A percentile compares a stretch with the other conserved stretches of the same genome.
Conservation (phyloP, 495 filamentous ascomycete species). For the Xylaria grammica region DNA sequence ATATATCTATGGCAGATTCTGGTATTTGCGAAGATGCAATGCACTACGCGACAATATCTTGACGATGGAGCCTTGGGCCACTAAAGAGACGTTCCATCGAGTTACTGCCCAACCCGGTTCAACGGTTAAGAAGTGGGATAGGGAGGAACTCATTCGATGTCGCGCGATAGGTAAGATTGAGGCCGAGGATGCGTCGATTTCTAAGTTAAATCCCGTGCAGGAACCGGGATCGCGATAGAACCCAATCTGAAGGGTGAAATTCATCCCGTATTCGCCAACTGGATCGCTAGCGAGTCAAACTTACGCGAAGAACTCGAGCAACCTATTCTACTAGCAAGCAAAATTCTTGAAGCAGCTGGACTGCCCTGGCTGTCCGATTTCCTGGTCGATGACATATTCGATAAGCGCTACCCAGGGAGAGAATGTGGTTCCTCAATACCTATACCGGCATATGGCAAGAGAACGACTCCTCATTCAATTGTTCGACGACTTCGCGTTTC, state of each 20-base stretch:
- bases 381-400: constrained; percentile 42
- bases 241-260: constrained; percentile 34
- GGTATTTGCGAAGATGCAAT: background rate
- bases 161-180: constrained; percentile 39
- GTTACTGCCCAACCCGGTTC: constrained; percentile 30
- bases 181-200: background rate
- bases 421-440: background rate
- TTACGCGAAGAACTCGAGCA: constrained; percentile 36
- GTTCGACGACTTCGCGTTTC: constrained; percentile 32
- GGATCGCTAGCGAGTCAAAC: constrained; percentile 28
- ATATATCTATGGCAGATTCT: background rate
- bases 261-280: constrained; percentile 41
- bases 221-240: constrained; percentile 21
- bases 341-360: constrained; percentile 38
- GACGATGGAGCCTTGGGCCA: constrained; percentile 19
- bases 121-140: constrained; percentile 38
- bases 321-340: constrained; percentile 40
- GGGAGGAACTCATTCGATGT: constrained; percentile 35
- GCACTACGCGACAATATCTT: background rate
- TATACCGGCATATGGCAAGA: constrained; percentile 7
- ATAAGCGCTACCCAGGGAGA: constrained; percentile 37
- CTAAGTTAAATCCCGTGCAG: background rate
- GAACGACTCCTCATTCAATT: constrained; percentile 29
- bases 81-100: constrained; percentile 13
- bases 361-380: constrained; percentile 47